Evolutionary conservation across 169 alveolate species (phyloP).

Genomic region (Eimeria mitis): DNA sequence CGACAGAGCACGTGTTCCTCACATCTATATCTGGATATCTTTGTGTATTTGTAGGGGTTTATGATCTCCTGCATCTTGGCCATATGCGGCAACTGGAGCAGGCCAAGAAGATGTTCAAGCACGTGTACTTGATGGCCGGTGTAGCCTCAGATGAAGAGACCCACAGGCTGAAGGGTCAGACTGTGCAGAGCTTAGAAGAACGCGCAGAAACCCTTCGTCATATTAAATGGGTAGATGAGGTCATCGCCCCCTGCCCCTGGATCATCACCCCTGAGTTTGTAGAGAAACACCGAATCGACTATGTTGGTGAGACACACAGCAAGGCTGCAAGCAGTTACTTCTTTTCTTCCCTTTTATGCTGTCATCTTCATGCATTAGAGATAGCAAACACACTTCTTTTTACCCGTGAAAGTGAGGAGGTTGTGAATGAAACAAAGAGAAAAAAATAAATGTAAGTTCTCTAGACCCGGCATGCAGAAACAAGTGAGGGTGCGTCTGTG

Average conservation of each 20-base stretch:
- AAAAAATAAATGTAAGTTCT: neutral
- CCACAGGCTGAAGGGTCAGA: constrained; percentile 94
- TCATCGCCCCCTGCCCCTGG: constrained; percentile 99
- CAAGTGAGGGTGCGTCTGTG: neutral
- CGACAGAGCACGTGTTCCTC: neutral
- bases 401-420: neutral
- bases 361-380: neutral
- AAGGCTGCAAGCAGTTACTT: neutral
- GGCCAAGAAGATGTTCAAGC: constrained; percentile 97
- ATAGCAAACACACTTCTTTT: neutral
- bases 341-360: neutral
- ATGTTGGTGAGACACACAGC: constrained; percentile 85
- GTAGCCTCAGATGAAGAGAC: constrained; percentile 98
- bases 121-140: constrained; percentile 97
- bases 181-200: constrained; percentile 96
- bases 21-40: neutral
- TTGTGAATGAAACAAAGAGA: neutral
- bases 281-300: constrained; percentile 94
- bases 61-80: constrained; percentile 98
- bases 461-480: neutral
- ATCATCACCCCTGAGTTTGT: constrained; percentile 94
- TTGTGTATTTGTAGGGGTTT: constrained; percentile 91
- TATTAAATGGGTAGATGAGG: constrained; percentile 98
- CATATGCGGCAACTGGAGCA: constrained; percentile 98
- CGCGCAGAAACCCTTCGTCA: constrained; percentile 97